Evolutionary conservation across 1,284 basidiomycete genomes (phyloP).

Genomic region (Grifola frondosa): DNA sequence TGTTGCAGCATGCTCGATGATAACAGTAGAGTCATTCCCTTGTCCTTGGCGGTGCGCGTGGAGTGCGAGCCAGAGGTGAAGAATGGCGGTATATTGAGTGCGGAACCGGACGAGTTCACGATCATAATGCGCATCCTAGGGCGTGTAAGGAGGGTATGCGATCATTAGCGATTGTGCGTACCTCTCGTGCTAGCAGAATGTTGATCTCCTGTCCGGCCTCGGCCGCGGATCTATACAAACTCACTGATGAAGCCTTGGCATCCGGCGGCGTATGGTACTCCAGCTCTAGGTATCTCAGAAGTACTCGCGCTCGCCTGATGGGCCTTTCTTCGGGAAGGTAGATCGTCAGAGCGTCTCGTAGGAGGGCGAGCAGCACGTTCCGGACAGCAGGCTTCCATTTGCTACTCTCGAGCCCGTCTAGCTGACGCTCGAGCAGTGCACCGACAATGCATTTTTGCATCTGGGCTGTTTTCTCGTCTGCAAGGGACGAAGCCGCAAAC

Average conservation of each 20-base stretch:
- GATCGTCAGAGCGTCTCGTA: slow-evolving; percentile 48
- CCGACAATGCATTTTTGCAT: slow-evolving; percentile 39
- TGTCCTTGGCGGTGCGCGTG: slow-evolving; percentile 57
- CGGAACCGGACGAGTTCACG: slow-evolving; percentile 36
- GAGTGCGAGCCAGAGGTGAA: slow-evolving; percentile 64
- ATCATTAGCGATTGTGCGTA: slow-evolving; percentile 26
- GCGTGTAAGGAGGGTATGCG: neutral
- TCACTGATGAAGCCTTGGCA: slow-evolving; percentile 12
- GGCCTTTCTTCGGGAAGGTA: slow-evolving; percentile 51
- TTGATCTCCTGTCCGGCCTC: slow-evolving; percentile 44
- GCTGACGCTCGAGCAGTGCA: slow-evolving; percentile 60
- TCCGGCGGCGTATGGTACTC: slow-evolving; percentile 40
- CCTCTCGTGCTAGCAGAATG: slow-evolving; percentile 39
- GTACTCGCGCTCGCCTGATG: slow-evolving; percentile 50
- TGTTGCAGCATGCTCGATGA: slow-evolving; percentile 48
- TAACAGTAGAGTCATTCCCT: slow-evolving; percentile 38
- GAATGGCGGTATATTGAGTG: slow-evolving; percentile 47
- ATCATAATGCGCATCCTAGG: slow-evolving; percentile 47
- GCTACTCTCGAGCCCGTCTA: slow-evolving; percentile 50
- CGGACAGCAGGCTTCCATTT: slow-evolving; percentile 55
- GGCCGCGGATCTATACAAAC: slow-evolving; percentile 24
- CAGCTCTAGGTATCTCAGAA: slow-evolving; percentile 52
- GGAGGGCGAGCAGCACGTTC: slow-evolving; percentile 38
- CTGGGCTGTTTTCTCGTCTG: neutral
- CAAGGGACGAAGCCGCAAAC: slow-evolving; percentile 9